Evolutionary conservation across 345 rosid genomes (phyloP), one percentile per base, ranked within the genome.

Genomic region (Eucalyptus dawsonii): DNA sequence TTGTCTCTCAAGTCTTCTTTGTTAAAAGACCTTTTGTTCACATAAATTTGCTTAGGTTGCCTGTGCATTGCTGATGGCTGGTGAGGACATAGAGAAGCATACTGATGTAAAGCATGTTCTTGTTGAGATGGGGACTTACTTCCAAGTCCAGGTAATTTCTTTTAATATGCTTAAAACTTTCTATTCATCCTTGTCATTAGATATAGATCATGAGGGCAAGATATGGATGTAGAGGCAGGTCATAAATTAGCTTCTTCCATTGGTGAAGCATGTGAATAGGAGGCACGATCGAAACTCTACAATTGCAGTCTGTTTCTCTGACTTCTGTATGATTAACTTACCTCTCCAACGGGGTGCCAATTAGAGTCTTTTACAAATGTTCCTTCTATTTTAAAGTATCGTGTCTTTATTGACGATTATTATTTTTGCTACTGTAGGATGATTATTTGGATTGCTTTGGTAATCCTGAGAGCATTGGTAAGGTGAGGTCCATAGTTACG

Each of bases 381-480:
- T n/a, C 51, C 24, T 65, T 45, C 37, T 87, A 25, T 69, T 69
- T 44, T n/a, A 21, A 24, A 29, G 50, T 50, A 87, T 19, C 24
- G 47, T 87, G 85, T 87, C 40, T n/a, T 31, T 67, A 44, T 40
- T 53, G 34, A 80, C 51, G 22, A 31, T 88, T 14, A 85, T 86
- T 14, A n/a, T 21, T 89, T 65, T 60, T 17, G 49, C 76, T 53
- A 87, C 31, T 92, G 93, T 80, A 96, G 98, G 98, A 96, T 92
- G 98, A 97, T 91, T 96, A 93, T 92, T 91, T 96, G 92, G 99
- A 97, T 92, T 97, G 97, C 91, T 97, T 93, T 76, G 99, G 98
- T 72, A 93, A 94, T 91, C 97, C 97, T 8, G 92, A 93, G 90
- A 90, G 94, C 37, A 95, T 95, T 89, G 98, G 99, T 87, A 95